Percentiles rank a stretch among this genome's conserved stretches.
Evolutionary conservation across 805 yeast species (phyloP).

Genomic region (Cyberlindnera nakhonratchasimensis): DNA sequence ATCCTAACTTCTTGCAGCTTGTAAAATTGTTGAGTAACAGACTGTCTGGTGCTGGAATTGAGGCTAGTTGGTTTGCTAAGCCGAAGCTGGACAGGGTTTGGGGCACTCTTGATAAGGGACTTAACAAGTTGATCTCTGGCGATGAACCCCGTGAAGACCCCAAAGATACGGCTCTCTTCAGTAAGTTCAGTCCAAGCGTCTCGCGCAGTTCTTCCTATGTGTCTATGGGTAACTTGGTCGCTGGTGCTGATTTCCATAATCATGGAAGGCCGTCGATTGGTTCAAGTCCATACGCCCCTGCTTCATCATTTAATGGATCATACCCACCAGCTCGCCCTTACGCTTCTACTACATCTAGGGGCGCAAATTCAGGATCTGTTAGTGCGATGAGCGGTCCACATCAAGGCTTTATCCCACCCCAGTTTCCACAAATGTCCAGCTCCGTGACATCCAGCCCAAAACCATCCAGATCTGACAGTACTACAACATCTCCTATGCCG

Average conservation of each 20-base stretch:
- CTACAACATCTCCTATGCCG: conserved; percentile 16
- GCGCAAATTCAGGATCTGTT: background rate
- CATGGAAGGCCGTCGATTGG: conserved; percentile 5
- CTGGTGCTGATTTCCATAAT: conserved; percentile 5
- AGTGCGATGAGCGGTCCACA: background rate
- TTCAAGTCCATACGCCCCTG: conserved; percentile 8
- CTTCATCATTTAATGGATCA: background rate
- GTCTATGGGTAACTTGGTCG: conserved; percentile 16
- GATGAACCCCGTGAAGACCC: conserved; percentile 52
- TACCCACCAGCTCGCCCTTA: conserved; percentile 1
- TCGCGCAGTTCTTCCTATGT: conserved; percentile 46
- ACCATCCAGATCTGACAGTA: conserved; percentile 4
- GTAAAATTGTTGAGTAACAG: conserved; percentile 42
- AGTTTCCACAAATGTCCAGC: conserved; percentile 2
- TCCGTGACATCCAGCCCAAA: conserved; percentile 8
- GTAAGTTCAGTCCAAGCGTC: conserved; percentile 66
- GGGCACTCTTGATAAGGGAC: conserved; percentile 82
- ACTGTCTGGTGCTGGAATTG: conserved; percentile 44
- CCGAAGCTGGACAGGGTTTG: conserved; percentile 78
- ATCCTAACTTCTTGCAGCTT: conserved; percentile 32
- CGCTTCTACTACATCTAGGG: conserved; percentile 1
- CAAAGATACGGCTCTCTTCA: conserved; percentile 51
- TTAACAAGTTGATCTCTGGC: conserved; percentile 79
- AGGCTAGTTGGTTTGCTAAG: conserved; percentile 72
- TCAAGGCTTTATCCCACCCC: conserved; percentile 8